phyloP scores from a whole-genome alignment of 805 yeast species.

The Blastobotrys parvus region DNA sequence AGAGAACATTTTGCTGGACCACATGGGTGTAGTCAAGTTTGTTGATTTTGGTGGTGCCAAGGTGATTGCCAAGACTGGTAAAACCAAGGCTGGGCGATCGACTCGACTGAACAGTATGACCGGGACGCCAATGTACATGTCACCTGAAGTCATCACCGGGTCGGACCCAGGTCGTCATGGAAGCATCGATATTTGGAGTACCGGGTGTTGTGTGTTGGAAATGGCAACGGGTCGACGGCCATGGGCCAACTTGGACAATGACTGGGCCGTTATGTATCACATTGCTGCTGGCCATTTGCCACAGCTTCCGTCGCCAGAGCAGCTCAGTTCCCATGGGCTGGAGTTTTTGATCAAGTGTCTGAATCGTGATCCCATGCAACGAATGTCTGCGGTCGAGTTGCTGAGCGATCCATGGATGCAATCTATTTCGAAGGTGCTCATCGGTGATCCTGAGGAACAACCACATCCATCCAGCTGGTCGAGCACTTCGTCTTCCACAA shows the following conservation, averaged over 20 bases:
- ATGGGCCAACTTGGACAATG: slow-evolving; percentile 93
- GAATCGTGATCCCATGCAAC: slow-evolving; percentile 69
- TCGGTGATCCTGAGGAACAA: not conserved
- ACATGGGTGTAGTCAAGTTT: slow-evolving; percentile 85
- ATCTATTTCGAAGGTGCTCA: slow-evolving; percentile 3
- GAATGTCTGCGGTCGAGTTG: slow-evolving; percentile 79
- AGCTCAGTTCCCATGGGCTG: slow-evolving; percentile 65
- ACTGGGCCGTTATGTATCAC: slow-evolving; percentile 97
- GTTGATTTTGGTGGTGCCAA: slow-evolving; percentile 98
- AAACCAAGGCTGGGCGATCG: slow-evolving; percentile 17
- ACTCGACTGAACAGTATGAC: slow-evolving; percentile 46
- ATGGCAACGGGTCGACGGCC: slow-evolving; percentile 97
- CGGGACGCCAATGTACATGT: slow-evolving; percentile 99
- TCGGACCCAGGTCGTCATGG: slow-evolving; percentile 51
- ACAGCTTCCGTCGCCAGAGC: slow-evolving; percentile 69
- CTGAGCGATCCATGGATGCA: slow-evolving; percentile 81
- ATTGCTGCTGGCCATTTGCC: slow-evolving; percentile 95
- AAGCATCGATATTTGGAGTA: slow-evolving; percentile 85
- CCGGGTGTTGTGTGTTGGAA: slow-evolving; percentile 92
- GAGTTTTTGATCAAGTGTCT: slow-evolving; percentile 67
- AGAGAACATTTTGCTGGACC: slow-evolving; percentile 83
- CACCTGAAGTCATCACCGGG: slow-evolving; percentile 93
- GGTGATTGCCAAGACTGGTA: slow-evolving; percentile 42
- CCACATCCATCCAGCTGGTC: not conserved
- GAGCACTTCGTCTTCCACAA: not conserved